Conservation (phyloP, 2,329 filamentous ascomycete species). For the Coniochaeta hoffmannii region DNA sequence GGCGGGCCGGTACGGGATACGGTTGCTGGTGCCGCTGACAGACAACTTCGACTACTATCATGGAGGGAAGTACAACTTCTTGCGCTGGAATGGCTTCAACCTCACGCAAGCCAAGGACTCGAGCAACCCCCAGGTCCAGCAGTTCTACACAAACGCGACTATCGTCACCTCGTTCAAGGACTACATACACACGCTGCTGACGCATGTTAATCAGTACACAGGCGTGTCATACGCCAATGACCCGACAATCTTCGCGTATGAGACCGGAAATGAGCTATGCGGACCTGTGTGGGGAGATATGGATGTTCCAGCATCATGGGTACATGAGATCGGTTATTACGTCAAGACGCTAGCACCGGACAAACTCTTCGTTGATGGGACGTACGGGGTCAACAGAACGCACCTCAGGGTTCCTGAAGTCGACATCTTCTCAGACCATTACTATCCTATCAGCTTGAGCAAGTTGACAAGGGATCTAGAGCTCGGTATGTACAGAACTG, state of each 20-base stretch:
- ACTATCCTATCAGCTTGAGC: slow-evolving; percentile 32
- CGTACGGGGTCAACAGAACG: slow-evolving; percentile 36
- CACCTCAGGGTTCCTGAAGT: slow-evolving; percentile 34
- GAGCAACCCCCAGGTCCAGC: slow-evolving; percentile 30
- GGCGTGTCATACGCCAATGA: slow-evolving; percentile 38
- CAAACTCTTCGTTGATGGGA: slow-evolving; percentile 39
- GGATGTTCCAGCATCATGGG: slow-evolving; percentile 34
- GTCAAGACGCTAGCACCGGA: slow-evolving; percentile 34
- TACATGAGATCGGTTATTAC: slow-evolving; percentile 30
- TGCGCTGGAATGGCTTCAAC: slow-evolving; percentile 37
- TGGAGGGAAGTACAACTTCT: slow-evolving; percentile 40
- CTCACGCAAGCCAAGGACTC: slow-evolving; percentile 26
- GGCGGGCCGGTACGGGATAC: slow-evolving; percentile 34
- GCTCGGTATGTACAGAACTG: slow-evolving; percentile 10
- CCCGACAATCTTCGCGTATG: slow-evolving; percentile 40
- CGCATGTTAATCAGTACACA: slow-evolving; percentile 37
- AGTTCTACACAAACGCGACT: slow-evolving; percentile 37
- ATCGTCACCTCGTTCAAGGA: slow-evolving; percentile 36
- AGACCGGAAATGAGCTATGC: slow-evolving; percentile 40
- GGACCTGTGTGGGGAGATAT: slow-evolving; percentile 35
- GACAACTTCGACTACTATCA: slow-evolving; percentile 45
- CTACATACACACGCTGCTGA: slow-evolving; percentile 35
- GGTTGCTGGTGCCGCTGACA: slow-evolving; percentile 35
- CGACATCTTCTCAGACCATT: slow-evolving; percentile 40
- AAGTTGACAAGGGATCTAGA: slow-evolving; percentile 27